phyloP scores from a whole-genome alignment of 2,329 filamentous ascomycete genomes.

The Fusarium sp. region DNA sequence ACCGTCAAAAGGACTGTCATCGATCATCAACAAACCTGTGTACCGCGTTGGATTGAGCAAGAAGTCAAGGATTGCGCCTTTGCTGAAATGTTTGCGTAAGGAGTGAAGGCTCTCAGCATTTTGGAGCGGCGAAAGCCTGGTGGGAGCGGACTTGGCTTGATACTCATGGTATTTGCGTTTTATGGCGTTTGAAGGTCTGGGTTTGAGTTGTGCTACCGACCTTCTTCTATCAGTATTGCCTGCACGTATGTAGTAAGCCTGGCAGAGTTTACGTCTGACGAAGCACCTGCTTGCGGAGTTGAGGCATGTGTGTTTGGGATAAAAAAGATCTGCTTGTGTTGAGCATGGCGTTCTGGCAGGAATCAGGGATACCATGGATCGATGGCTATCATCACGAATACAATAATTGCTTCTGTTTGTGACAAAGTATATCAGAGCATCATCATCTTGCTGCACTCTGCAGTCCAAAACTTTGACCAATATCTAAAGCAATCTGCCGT shows the following conservation, averaged over 20 bases:
- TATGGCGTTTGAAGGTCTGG: constrained; percentile 8
- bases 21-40: constrained; percentile 54
- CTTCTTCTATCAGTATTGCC: neutral
- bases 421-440: neutral
- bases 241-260: neutral
- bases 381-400: neutral
- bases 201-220: neutral
- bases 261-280: neutral
- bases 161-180: neutral
- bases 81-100: constrained; percentile 64
- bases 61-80: constrained; percentile 62
- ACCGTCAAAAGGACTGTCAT: constrained; percentile 35
- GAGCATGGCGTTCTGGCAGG: constrained; percentile 28
- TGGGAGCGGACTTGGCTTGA: neutral
- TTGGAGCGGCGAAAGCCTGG: neutral
- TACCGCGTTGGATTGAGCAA: constrained; percentile 66
- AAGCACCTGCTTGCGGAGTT: neutral
- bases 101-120: constrained; percentile 57
- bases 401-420: constrained; percentile 2
- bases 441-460: neutral
- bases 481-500: neutral
- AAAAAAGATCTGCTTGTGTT: neutral
- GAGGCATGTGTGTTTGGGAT: neutral
- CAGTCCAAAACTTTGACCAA: neutral
- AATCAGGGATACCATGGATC: neutral